Evolutionary conservation across 176 grass and related monocot genomes (phyloP).

Genomic region (Alloteropsis semialata): DNA sequence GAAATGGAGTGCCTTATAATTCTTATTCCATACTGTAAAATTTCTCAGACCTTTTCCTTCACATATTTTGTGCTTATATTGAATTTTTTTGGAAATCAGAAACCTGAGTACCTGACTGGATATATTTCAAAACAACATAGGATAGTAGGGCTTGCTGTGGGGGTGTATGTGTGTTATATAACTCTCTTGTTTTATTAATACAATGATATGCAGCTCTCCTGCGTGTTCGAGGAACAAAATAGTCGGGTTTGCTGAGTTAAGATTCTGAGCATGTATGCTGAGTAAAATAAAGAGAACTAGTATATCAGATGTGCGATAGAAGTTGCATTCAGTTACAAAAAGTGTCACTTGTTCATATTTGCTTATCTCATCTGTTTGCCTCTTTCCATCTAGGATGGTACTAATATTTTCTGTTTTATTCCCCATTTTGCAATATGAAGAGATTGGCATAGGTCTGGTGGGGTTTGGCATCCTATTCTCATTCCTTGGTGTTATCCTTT

Average conservation of each 20-base stretch:
- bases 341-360: background rate
- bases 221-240: no score
- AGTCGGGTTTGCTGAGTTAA: background rate
- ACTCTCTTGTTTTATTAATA: no score
- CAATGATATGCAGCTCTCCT: no score
- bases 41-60: background rate
- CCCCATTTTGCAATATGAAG: conserved; percentile 49
- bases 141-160: background rate
- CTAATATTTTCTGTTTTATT: conserved; percentile 11
- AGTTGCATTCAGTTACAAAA: conserved; percentile 36
- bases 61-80: conserved; percentile 1
- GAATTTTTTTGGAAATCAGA: conserved; percentile 9
- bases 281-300: background rate
- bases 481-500: conserved; percentile 85
- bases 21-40: background rate
- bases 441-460: conserved; percentile 87
- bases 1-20: background rate
- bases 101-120: background rate
- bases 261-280: background rate
- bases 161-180: no score
- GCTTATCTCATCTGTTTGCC: conserved; percentile 1
- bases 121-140: background rate
- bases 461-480: conserved; percentile 92
- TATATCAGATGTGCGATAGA: background rate
- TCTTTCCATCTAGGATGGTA: background rate